phyloP scores from a whole-genome alignment of 2,329 filamentous ascomycete species.

The Clonostachys rhizophaga region DNA sequence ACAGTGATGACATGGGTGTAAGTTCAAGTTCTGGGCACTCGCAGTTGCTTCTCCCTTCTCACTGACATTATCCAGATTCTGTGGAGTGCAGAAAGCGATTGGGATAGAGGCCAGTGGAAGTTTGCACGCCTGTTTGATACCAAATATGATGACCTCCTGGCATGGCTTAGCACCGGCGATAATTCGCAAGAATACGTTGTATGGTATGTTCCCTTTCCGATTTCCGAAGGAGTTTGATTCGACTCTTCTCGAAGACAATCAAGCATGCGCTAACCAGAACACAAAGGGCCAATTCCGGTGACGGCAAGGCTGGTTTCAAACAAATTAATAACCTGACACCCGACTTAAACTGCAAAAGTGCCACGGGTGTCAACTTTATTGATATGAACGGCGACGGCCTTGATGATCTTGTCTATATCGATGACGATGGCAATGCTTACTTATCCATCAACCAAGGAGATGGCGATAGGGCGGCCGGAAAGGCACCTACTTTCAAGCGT shows the following conservation, averaged over 20 bases:
- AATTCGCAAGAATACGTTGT: no score
- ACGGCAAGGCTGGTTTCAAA: not conserved
- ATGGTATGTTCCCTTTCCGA: no score
- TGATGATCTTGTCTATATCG: conserved; percentile 4
- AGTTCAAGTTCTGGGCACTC: conserved; percentile 1
- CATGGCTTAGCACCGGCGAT: not conserved
- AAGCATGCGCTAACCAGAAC: no score
- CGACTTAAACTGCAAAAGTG: not conserved
- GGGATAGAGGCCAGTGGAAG: conserved; percentile 12
- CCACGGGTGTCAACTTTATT: conserved; percentile 1
- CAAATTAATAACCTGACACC: not conserved
- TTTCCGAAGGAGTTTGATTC: no score
- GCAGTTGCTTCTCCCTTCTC: no score
- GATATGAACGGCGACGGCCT: conserved; percentile 5
- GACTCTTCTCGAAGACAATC: no score
- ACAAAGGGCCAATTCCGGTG: conserved; percentile 7
- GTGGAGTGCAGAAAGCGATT: conserved; percentile 8
- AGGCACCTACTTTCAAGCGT: conserved; percentile 1
- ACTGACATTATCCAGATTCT: conserved; percentile 1
- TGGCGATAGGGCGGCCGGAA: conserved; percentile 1
- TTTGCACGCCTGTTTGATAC: conserved; percentile 11
- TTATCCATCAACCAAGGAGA: conserved; percentile 4
- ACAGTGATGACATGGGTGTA: conserved; percentile 2
- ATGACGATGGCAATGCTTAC: not conserved
- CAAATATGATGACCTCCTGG: conserved; percentile 12